Base-by-base conservation (phyloP, 2,329 filamentous ascomycete genomes). In the Tolypocladium inflatum region DNA sequence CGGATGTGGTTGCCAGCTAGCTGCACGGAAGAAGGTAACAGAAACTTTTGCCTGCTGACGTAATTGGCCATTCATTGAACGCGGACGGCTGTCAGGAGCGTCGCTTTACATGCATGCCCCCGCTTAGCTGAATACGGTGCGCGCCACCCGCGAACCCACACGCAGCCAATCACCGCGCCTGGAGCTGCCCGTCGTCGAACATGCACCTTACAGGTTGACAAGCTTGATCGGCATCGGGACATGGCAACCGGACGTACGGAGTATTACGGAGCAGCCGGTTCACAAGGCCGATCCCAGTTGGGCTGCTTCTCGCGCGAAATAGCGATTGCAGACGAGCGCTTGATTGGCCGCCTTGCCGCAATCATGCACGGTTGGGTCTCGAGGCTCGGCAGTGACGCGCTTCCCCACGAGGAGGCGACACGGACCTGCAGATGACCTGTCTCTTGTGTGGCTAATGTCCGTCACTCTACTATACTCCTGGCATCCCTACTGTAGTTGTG, bases 11-110 rank as follows among this genome's bases (percentile, higher is more conserved):
- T 26, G 54, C 42, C 21, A 19, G 57, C 54, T 19, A 23, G 57
- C 37, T 50, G 52, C 55, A 41, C 23, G 21, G 45, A 54, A 42
- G 58, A 45, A 53, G 45, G 58, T 13, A 45, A 55, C 45, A 61
- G 60, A 60, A 60, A 61, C 55, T 62, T 65, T 65, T 59, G 53
- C 45, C 54, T 58, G 63, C 62, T 64, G 63, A 63, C 60, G 59
- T 63, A 63, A 63, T 56, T 41, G 35, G 54, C 17, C 53, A 10
- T 2, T 23, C 53, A 10, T 2, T 19, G 39, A 41, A 6, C 51
- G 50, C 37, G 9, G 8, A 35, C n/a, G 15, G 45, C 45, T 13
- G 48, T 3, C 17, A 35, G 17, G 17, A 51, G 11, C 1, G 26
- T 15, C 48, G 26, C 48, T 11, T 33, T 51, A 33, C 48, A 9